phyloP scores from a whole-genome alignment of 2,329 filamentous ascomycete genomes.

The Aspergillus pseudoterreus region DNA sequence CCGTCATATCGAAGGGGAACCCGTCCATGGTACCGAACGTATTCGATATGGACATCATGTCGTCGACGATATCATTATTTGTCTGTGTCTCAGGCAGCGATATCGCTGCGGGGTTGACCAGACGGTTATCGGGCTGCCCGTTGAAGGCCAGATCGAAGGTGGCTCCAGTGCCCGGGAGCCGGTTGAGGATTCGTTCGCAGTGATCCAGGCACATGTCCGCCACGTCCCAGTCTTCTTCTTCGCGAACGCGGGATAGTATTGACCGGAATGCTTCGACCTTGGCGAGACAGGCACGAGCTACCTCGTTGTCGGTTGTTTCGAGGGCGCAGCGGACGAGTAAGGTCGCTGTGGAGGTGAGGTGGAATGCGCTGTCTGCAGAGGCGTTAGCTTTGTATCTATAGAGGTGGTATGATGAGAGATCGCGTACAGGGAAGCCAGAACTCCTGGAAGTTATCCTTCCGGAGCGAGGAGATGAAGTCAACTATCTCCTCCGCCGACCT shows the following conservation, averaged over 20 bases:
- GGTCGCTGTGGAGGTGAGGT: conserved; percentile 53
- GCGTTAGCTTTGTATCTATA: conserved; percentile 8
- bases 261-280: conserved; percentile 48
- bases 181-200: conserved; percentile 43
- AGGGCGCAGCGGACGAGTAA: conserved; percentile 51
- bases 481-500: conserved; percentile 46
- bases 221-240: conserved; percentile 54
- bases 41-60: conserved; percentile 46
- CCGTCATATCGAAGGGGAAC: conserved; percentile 45
- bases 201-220: conserved; percentile 53
- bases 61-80: conserved; percentile 44
- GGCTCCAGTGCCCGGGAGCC: conserved; percentile 29
- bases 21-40: conserved; percentile 46
- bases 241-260: conserved; percentile 45
- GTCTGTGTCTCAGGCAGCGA: conserved; percentile 42
- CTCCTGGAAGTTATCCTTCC: conserved; percentile 47
- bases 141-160: conserved; percentile 10
- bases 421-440: conserved; percentile 50
- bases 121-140: conserved; percentile 21
- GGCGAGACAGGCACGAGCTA: conserved; percentile 44
- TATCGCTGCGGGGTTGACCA: conserved; percentile 38
- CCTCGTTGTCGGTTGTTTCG: conserved; percentile 47
- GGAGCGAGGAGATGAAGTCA: conserved; percentile 47
- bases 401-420: neutral
- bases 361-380: conserved; percentile 45